Evolutionary conservation across 2,329 filamentous ascomycete species (phyloP), one percentile per base, ranked within the genome.

Genomic region (Madurella fahalii): DNA sequence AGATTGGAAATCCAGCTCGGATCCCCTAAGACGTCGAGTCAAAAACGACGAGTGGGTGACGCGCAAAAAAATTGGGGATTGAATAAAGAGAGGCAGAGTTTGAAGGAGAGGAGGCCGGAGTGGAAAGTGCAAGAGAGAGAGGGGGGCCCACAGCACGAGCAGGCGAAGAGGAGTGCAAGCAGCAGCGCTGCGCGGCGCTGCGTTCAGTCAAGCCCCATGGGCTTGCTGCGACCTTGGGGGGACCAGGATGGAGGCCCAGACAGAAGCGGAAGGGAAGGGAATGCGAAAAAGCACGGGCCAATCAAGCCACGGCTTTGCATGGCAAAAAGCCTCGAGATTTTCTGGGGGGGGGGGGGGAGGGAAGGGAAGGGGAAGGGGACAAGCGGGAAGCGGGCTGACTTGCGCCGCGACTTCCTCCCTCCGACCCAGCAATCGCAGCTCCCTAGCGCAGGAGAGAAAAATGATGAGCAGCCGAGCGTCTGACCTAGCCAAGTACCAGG

Each of bases 31-130:
- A 49, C 5, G 39, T 17, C 37, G n/a, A 53, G n/a, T 34, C 56
- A 57, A 59, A 59, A 50, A 32, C 25, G 56, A 54, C 42, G 55
- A 61, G 51, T 58, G 54, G 60, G 62, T 52, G 50, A 61, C 51
- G 57, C 53, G 54, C 54, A 57, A 63, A 63, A 63, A 52, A 52
- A 55, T 46, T 52, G 44, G 53, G 50, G 57, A 57, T 48, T 55
- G 56, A 58, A 59, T 45, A 55, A 55, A 61, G 56, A 61, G 56
- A 61, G 58, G 58, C 61, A 65, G 62, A 64, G 61, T 64, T 64
- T 64, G 62, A 61, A 61, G 58, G 59, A 56, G 60, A 56, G 55
- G 58, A 58, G 56, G 56, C 40, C 49, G 50, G 58, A 62, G 60
- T 55, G 60, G 54, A 53, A 61, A 51, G 55, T 39, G 44, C 47